Evolutionary conservation across 148 eudicot genomes (phyloP), one percentile per base, ranked within the genome.

Genomic region (Rhododendron kiyosumense): DNA sequence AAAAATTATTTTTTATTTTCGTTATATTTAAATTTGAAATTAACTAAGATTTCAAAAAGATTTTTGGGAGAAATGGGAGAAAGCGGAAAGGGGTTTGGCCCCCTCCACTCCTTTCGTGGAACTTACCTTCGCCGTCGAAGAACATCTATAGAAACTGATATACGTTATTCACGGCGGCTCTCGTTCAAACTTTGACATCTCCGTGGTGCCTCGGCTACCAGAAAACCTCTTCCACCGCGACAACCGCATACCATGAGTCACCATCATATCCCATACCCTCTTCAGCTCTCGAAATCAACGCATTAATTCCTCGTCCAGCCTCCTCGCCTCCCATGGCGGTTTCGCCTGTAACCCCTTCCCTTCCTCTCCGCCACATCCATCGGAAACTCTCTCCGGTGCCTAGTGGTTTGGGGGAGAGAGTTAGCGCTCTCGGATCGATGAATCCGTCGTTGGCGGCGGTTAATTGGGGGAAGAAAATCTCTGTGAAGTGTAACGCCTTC

Each of bases 401-500:
- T 3, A 36, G 41, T 18, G 76, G 76, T 11, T 74, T 34, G 0
- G 63, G 43, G 49, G 61, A 46, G n/a, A 36, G 86, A 13, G 8
- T 52, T 3, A 1, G 83, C 8, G 18, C n/a, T 20, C 76, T 41
- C 28, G 43, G 48, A 51, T n/a, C 81, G 76, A 13, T 14, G 34
- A 84, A 36, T 36, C 76, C 48, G 2, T 30, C 61, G 20, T 54
- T 43, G 38, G 52, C 54, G 30, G 34, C 26, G 65, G 22, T 52
- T 10, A 15, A 14, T 17, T 30, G 45, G 41, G 41, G 84, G 61
- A 74, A 34, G 18, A 77, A 81, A 14, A 83, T 74, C 18, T 45
- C 82, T 45, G 84, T 78, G 24, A 87, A 84, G 59, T 89, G 92
- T 73, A 85, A 85, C 43, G 93, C 86, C 48, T 88, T 84, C 45